phyloP scores from a whole-genome alignment of 2,329 filamentous ascomycete genomes.

The Nothomitra cinnamomea region DNA sequence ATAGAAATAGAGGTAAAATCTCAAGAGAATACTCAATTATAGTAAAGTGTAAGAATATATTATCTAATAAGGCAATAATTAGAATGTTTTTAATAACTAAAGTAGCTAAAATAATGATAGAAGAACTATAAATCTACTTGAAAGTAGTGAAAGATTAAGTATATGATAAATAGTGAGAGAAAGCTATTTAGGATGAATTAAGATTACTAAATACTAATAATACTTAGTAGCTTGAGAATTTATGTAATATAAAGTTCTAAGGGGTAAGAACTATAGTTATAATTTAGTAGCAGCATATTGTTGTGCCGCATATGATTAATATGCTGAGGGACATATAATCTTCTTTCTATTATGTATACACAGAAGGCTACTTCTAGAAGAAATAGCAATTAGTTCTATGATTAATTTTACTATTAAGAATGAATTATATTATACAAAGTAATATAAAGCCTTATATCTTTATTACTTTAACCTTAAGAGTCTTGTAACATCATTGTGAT shows the following conservation, averaged over 20 bases:
- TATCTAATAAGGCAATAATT: not conserved
- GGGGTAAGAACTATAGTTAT: too few species aligned
- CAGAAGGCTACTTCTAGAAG: too few species aligned
- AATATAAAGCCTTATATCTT: too few species aligned
- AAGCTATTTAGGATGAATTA: slow-evolving; percentile 1
- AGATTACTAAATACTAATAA: not conserved
- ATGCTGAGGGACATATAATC: too few species aligned
- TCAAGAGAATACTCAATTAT: not conserved
- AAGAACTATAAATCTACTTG: not conserved
- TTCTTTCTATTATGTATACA: too few species aligned
- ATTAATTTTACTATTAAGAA: not conserved
- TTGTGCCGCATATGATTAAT: too few species aligned
- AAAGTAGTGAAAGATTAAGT: not conserved
- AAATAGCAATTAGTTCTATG: not conserved
- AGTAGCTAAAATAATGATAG: not conserved
- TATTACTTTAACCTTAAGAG: too few species aligned
- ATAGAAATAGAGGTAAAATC: not conserved
- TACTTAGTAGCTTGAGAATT: not conserved
- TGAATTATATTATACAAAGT: too few species aligned
- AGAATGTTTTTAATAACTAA: slow-evolving; percentile 2
- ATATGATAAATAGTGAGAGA: not conserved
- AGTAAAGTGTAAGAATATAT: not conserved
- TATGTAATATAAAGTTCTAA: not conserved
- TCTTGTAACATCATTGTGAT: too few species aligned
- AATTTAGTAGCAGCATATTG: too few species aligned